Evolutionary conservation across 2,329 filamentous ascomycete species (phyloP), one percentile per base, ranked within the genome.

Genomic region (Diaporthe velutina): DNA sequence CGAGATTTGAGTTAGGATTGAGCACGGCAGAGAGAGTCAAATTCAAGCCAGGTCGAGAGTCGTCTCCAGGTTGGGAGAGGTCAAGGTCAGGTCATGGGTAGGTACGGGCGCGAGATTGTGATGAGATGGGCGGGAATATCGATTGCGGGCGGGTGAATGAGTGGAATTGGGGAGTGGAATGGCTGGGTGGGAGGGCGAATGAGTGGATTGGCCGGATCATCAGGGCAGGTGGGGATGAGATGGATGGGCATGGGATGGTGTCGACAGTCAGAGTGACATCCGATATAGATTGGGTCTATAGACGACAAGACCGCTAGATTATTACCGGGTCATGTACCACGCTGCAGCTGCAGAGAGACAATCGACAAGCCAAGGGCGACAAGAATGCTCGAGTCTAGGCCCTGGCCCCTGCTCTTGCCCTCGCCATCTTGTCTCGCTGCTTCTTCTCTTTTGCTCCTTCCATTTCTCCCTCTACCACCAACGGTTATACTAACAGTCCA

Each of bases 321-420:
- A 45, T 45, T 13, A 45, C 19, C 40, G 13, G 60, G 40, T 30
- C 60, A 48, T 33, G 60, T 64, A 48, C 28, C 60, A 10, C 40
- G 17, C 60, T 45, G 60, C 45, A 52, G 30, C 55, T 38, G 55
- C 61, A 67, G 30, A 67, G 61, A 38, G 45, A 67, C 61, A 52
- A 67, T 35, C 61, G 61, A 35, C 61, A 67, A 67, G 45, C 61
- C 61, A 67, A 35, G 30, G 33, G 38, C n/a, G 25, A 33, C 33
- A 38, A 72, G 55, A 72, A 25, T 54, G 70, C 45, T 55, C 58
- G 50, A 67, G 58, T 73, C 52, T 71, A 71, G 72, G 25, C 66
- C 42, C 48, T 40, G 61, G 61, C 61, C 61, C 61, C 45, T 38
- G 61, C 61, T 67, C 45, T 3, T 19, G 33, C 33, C 33, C 33